These are phyloP conservation scores for Monosporascus sp. DNA, from an alignment of 2,329 filamentous ascomycete species.

Conservation along the genomic window DNA sequence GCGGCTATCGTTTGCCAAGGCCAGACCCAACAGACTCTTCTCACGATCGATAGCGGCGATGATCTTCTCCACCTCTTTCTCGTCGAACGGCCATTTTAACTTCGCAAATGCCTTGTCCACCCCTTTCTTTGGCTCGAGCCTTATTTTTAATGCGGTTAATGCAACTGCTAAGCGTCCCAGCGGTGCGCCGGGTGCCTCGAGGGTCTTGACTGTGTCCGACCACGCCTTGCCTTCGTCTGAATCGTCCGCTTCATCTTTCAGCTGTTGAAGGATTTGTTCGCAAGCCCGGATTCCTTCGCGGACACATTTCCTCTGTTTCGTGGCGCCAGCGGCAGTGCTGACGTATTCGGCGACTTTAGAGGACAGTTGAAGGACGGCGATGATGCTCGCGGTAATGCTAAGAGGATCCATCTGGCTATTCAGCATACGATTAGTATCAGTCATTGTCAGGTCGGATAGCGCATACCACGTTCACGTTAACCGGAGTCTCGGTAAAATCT, in stretches of 20 bases:
- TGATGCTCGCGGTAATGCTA: conserved; percentile 11
- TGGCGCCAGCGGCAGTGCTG: conserved; percentile 8
- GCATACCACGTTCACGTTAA: too few species aligned
- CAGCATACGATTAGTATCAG: too few species aligned
- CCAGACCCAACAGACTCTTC: conserved; percentile 3
- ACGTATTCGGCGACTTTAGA: conserved; percentile 13
- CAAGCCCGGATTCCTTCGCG: conserved; percentile 13
- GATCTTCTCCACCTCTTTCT: conserved; percentile 16
- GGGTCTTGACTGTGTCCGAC: conserved; percentile 12
- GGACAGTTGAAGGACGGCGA: conserved; percentile 15
- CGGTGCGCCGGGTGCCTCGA: conserved; percentile 13
- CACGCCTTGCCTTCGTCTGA: conserved; percentile 11
- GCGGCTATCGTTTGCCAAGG: conserved; percentile 1
- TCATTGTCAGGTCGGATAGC: too few species aligned
- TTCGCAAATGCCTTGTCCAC: not conserved
- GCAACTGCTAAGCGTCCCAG: conserved; percentile 6
- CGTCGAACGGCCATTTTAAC: conserved; percentile 15
- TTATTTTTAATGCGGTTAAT: conserved; percentile 7
- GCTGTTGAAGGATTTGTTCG: conserved; percentile 11
- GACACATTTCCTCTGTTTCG: conserved; percentile 9
- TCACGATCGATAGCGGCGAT: conserved; percentile 7
- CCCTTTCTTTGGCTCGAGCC: conserved; percentile 9
- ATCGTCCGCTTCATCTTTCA: conserved; percentile 14
- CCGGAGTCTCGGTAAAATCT: too few species aligned
- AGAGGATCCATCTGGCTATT: not conserved